phyloP scores from a whole-genome alignment of 345 rosid genomes.

The Eucalyptus victrix region DNA sequence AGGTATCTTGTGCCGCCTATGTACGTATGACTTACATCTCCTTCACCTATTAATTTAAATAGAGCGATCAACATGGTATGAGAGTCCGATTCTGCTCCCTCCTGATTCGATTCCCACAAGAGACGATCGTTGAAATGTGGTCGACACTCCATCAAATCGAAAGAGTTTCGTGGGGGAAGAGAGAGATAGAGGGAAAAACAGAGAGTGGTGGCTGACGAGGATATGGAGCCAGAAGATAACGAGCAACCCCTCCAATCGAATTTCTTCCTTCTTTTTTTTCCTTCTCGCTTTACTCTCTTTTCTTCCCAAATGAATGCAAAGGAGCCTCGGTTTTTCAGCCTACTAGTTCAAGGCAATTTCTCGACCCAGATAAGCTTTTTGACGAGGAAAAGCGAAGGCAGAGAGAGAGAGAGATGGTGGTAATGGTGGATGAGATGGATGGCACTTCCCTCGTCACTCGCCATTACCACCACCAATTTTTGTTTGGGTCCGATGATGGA shows the following conservation, averaged over 20 bases:
- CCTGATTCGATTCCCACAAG: neutral
- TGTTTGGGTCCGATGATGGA: neutral
- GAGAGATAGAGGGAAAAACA: neutral
- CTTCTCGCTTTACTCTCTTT: neutral
- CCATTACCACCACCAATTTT: neutral
- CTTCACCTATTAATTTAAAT: neutral
- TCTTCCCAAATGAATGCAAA: neutral
- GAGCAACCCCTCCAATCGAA: neutral
- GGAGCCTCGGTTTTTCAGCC: neutral
- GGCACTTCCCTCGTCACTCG: neutral
- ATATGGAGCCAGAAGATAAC: neutral
- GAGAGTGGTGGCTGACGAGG: neutral
- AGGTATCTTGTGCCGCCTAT: neutral
- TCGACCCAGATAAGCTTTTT: neutral
- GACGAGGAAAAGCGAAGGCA: neutral
- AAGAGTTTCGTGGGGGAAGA: neutral
- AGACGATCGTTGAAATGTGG: neutral
- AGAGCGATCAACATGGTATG: neutral
- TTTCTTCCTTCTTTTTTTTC: neutral
- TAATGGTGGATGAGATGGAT: neutral
- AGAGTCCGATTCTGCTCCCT: neutral
- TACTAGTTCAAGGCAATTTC: neutral
- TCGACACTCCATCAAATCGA: neutral
- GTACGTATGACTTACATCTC: neutral
- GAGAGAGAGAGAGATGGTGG: neutral